Evolutionary conservation across 805 yeast species (phyloP).

Genomic region (Nadsonia fulvescens): DNA sequence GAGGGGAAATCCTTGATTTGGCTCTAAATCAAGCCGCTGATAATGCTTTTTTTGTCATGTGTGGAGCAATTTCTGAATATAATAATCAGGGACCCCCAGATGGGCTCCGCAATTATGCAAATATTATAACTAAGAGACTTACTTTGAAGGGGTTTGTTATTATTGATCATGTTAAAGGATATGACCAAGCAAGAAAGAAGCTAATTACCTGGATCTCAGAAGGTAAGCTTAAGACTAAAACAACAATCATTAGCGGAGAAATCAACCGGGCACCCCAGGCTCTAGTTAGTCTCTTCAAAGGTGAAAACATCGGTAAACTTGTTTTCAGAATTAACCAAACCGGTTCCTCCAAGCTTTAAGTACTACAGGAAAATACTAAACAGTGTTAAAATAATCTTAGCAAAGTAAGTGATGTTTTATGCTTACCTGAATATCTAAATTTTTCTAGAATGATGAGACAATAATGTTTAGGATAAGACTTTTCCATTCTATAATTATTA

Average conservation of each 20-base stretch:
- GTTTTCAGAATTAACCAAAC: constrained; percentile 3
- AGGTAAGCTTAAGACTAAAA: constrained; percentile 5
- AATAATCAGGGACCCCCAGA: constrained; percentile 5
- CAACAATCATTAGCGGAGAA: constrained; percentile 4
- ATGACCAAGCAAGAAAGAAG: constrained; percentile 5
- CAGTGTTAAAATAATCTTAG: too few species aligned
- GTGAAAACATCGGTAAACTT: constrained; percentile 7
- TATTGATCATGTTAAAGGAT: constrained; percentile 4
- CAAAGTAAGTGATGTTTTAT: too few species aligned
- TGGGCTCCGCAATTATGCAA: constrained; percentile 1
- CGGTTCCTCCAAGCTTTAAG: too few species aligned
- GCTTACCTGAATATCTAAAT: too few species aligned
- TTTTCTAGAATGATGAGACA: too few species aligned
- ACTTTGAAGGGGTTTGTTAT: constrained; percentile 6
- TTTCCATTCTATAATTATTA: too few species aligned
- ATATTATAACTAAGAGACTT: constrained; percentile 5
- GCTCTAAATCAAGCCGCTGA: constrained; percentile 5
- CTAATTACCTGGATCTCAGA: constrained; percentile 1
- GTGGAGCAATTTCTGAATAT: constrained; percentile 6
- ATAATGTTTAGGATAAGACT: too few species aligned
- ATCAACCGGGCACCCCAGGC: constrained; percentile 5
- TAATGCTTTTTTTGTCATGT: constrained; percentile 6
- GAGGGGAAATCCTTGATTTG: constrained; percentile 10
- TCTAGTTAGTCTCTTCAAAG: constrained; percentile 5
- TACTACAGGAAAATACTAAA: too few species aligned